These are phyloP conservation scores for Poa pratensis DNA, from an alignment of 176 grass and related monocot genomes.

Conservation along the genomic window DNA sequence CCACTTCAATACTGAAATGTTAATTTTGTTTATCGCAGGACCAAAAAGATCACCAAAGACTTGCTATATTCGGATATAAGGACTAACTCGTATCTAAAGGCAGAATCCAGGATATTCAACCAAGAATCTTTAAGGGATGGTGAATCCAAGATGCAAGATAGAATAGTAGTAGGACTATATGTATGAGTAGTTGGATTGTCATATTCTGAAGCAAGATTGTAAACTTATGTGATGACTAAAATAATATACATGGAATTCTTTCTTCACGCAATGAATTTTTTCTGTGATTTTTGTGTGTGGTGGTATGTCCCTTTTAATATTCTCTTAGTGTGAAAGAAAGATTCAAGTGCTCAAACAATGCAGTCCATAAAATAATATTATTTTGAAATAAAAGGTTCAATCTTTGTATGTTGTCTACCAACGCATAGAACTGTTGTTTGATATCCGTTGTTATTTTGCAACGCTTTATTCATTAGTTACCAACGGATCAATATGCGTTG, in stretches of 20 bases:
- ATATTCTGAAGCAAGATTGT: background rate
- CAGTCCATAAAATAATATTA: background rate
- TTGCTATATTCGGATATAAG: background rate
- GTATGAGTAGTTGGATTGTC: background rate
- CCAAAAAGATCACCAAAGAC: background rate
- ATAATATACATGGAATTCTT: background rate
- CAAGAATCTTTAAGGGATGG: too few species aligned
- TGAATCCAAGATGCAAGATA: too few species aligned
- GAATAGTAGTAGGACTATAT: too few species aligned
- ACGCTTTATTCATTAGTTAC: too few species aligned
- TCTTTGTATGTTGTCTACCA: background rate
- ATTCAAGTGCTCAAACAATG: background rate
- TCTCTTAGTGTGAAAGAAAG: background rate
- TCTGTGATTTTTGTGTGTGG: background rate
- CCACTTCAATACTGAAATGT: background rate
- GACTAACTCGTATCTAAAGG: background rate
- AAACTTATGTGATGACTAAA: background rate
- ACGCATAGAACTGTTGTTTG: too few species aligned
- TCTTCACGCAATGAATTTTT: background rate
- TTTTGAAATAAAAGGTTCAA: background rate
- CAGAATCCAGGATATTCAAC: too few species aligned
- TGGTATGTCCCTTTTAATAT: background rate
- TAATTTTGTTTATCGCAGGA: background rate
- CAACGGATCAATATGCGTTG: too few species aligned
- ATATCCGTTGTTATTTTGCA: too few species aligned